Percentiles rank a stretch among this genome's conserved stretches.
These are phyloP conservation scores for Skeletonema costatum DNA, from an alignment of 108 stramenopile species.

Conservation along the genomic window DNA sequence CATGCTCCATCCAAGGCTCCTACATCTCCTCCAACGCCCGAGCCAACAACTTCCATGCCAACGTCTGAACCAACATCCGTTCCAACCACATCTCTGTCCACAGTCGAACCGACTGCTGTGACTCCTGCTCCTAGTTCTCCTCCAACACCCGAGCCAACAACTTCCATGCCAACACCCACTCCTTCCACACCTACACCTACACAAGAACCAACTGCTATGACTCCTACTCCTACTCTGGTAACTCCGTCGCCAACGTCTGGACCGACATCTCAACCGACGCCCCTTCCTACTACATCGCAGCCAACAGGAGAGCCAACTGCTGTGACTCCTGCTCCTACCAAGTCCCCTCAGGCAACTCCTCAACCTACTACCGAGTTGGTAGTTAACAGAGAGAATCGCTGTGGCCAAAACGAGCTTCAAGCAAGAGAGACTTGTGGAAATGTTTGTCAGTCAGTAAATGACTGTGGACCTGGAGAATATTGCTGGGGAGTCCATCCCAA, in stretches of 20 bases:
- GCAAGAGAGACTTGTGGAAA: slow-evolving; percentile 21
- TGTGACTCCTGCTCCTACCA: background rate
- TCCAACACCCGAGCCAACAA: too few relatives aligned
- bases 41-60: background rate
- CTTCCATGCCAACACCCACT: background rate
- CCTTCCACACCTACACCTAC: background rate
- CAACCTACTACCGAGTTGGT: background rate
- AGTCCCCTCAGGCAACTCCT: background rate
- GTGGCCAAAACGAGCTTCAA: slow-evolving; percentile 5
- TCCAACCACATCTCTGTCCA: background rate
- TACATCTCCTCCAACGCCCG: background rate
- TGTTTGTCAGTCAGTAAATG: background rate
- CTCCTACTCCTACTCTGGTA: background rate
- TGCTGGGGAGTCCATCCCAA: slow-evolving; percentile 23
- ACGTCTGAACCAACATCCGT: background rate
- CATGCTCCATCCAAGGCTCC: background rate
- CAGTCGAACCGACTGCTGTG: background rate
- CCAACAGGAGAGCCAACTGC: background rate
- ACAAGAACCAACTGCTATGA: background rate
- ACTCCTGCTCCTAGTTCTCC: background rate
- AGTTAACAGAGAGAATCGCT: background rate
- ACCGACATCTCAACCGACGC: too few relatives aligned
- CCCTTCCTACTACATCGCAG: background rate
- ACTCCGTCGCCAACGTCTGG: background rate
- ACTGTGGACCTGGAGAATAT: slow-evolving; percentile 3